These are phyloP conservation scores for Porcisia deanei DNA, from an alignment of 208 protist species.

Conservation along the genomic window DNA sequence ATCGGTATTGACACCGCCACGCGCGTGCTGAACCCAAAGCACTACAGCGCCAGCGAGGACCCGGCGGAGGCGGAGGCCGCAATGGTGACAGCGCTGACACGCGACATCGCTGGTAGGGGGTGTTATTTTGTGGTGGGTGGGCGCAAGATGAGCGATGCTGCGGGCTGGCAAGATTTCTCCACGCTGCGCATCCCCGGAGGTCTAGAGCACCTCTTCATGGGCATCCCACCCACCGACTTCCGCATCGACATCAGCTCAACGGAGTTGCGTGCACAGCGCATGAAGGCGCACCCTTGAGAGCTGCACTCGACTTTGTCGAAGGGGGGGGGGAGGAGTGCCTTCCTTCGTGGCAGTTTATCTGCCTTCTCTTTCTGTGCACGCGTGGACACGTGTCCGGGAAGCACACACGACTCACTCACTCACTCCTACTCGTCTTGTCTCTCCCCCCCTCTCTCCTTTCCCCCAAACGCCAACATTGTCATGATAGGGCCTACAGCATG, in stretches of 20 bases:
- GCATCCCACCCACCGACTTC: conserved; percentile 47
- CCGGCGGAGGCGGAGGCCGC: conserved; percentile 23
- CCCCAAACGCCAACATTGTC: neutral
- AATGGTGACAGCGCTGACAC: conserved; percentile 32
- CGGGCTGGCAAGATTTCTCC: conserved; percentile 47
- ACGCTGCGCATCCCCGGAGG: conserved; percentile 37
- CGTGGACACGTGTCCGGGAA: neutral
- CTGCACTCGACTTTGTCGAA: neutral
- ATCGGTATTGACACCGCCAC: conserved; percentile 75
- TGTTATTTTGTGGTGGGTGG: conserved; percentile 59
- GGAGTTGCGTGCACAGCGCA: conserved; percentile 39
- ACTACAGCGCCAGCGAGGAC: conserved; percentile 52
- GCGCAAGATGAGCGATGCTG: conserved; percentile 18
- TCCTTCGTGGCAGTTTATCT: neutral
- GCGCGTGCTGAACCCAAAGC: conserved; percentile 62
- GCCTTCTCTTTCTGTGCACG: neutral
- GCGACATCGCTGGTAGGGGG: conserved; percentile 26
- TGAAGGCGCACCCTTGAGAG: neutral
- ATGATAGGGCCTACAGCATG: neutral
- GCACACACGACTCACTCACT: neutral
- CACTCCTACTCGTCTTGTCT: neutral
- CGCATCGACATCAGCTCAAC: conserved; percentile 82
- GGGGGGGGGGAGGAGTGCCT: neutral
- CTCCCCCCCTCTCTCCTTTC: neutral
- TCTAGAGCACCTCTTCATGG: conserved; percentile 52